Percentiles rank a stretch among this genome's conserved stretches.
These are phyloP conservation scores for Salvia sclarea DNA, from an alignment of 305 asterid species.

Conservation along the genomic window DNA sequence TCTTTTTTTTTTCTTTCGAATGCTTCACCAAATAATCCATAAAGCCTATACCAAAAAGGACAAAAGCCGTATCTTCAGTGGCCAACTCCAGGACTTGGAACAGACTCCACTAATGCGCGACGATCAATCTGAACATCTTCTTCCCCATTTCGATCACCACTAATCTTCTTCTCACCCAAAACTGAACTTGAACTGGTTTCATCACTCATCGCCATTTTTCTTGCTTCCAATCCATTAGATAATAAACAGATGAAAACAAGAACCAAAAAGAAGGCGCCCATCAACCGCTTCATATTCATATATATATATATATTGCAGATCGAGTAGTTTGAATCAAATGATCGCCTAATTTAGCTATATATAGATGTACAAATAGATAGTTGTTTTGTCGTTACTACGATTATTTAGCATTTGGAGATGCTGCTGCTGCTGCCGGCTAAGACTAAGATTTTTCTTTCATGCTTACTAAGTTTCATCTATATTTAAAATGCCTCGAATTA, in stretches of 20 bases:
- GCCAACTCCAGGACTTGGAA: constrained; percentile 57
- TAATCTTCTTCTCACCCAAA: not conserved
- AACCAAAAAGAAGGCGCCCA: not conserved
- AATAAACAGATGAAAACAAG: constrained; percentile 21
- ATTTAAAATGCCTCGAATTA: not conserved
- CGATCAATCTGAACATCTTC: not conserved
- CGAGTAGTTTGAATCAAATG: too few species aligned
- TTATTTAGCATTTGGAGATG: not conserved
- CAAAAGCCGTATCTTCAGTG: constrained; percentile 36
- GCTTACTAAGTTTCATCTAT: constrained; percentile 3
- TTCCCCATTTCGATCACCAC: too few species aligned
- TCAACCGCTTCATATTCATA: constrained; percentile 4
- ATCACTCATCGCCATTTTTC: constrained; percentile 5
- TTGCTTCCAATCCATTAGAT: constrained; percentile 19
- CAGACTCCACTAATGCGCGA: constrained; percentile 29
- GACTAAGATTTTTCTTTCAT: constrained; percentile 10
- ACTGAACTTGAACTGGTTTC: not conserved
- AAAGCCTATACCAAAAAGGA: too few species aligned
- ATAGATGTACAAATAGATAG: not conserved
- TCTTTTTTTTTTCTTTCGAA: too few species aligned
- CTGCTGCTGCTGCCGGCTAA: constrained; percentile 34
- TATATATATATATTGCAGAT: not conserved
- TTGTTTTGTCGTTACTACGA: not conserved
- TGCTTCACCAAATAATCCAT: too few species aligned
- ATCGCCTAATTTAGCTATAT: too few species aligned